Conservation (phyloP, 2,329 filamentous ascomycete species). For the Diaporthe citriasiana region DNA sequence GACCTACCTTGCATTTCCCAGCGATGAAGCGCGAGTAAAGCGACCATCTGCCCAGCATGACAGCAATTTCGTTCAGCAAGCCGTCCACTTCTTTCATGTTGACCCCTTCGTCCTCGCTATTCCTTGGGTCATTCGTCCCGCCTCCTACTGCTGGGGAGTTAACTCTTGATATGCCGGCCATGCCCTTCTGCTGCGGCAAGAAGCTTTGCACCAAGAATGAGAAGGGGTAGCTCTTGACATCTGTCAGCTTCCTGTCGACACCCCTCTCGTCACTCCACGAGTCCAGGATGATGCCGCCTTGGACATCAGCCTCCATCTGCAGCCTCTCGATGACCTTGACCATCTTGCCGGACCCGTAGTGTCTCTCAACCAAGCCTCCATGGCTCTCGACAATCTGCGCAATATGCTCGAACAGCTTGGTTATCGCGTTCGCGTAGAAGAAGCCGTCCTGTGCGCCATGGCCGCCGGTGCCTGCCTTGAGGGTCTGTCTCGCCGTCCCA, state of each 20-base stretch:
- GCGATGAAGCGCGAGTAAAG: slow-evolving; percentile 91
- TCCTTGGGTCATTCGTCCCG: slow-evolving; percentile 62
- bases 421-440: slow-evolving; percentile 92
- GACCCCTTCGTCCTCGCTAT: slow-evolving; percentile 90
- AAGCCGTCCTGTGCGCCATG: slow-evolving; percentile 78
- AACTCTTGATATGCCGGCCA: slow-evolving; percentile 74
- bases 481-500: slow-evolving; percentile 81
- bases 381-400: slow-evolving; percentile 96
- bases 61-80: slow-evolving; percentile 85
- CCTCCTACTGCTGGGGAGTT: slow-evolving; percentile 79
- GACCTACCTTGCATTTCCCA: slow-evolving; percentile 83
- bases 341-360: slow-evolving; percentile 96
- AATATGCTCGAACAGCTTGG: slow-evolving; percentile 96
- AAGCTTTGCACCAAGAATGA: slow-evolving; percentile 98
- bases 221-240: slow-evolving; percentile 98
- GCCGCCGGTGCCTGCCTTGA: slow-evolving; percentile 75
- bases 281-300: slow-evolving; percentile 95
- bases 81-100: slow-evolving; percentile 97
- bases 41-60: slow-evolving; percentile 95
- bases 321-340: slow-evolving; percentile 91
- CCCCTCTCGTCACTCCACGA: slow-evolving; percentile 93
- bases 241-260: slow-evolving; percentile 88
- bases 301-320: slow-evolving; percentile 94
- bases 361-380: slow-evolving; percentile 89
- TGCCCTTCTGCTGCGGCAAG: slow-evolving; percentile 76